Base-by-base conservation (phyloP, 768 basidiomycete genomes). In the Leucocoprinus leucothites region DNA sequence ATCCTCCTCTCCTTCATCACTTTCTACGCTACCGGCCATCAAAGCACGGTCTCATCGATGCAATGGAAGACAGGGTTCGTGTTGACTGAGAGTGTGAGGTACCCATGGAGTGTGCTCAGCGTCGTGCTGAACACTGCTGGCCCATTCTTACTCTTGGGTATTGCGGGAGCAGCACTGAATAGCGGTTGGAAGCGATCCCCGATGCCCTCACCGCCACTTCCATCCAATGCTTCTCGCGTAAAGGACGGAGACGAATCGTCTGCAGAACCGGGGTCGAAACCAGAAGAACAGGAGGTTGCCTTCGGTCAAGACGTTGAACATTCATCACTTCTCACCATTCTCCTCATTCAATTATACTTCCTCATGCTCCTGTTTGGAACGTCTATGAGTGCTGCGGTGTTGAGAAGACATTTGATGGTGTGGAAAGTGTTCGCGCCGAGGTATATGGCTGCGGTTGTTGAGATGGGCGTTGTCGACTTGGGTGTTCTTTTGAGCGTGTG, bases 361-460 rank as follows among this genome's bases (percentile, higher is more conserved):
- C 69, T 78, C 5, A 63, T 73, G 3, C 64, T 94, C 21, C 68
- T 92, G 1, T 63, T 94, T 3, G 86, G 89, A 3, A 81, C 84
- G 14, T 86, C 91, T 2, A 68, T 82, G 5, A 84, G 84, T 53
- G 85, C 91, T 0, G 89, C 92, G 7, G 80, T 85, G 61, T 70
- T 95, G 49, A 71, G 94, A 59, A 68, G 94, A 43, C 94, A 98
- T 67, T 68, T 97, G 60, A 97, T 97, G 94, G 94, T 98, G 21
- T 99, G 97, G 97, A 98, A 98, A 72, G 87, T 98, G 3, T 99
- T 98, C 64, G 96, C 95, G 35, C 97, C 97, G 58, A 73, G 96
- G 58, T 97, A 95, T 66, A 95, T 98, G 87, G 66, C 82, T 14
- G 89, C 81, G 0, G 91, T 82, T 0, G 63, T 83, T 3, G 79